Evolutionary conservation across 1,139 yeast genomes (phyloP).

Genomic region (Saccharomycopsis hybrid): DNA sequence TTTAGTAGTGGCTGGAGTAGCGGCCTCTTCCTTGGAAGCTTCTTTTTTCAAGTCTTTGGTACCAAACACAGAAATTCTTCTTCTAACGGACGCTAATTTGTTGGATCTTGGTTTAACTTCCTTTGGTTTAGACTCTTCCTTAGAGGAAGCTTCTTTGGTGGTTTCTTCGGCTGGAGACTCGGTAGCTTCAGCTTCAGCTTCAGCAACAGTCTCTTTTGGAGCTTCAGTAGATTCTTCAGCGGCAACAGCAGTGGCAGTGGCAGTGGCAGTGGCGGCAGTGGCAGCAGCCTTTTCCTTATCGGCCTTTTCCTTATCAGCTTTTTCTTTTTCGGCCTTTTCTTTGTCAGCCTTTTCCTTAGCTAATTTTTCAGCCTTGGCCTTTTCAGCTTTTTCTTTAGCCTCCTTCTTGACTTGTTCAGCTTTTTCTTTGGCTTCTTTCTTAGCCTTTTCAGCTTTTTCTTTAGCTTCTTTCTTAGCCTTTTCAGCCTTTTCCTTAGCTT

Average conservation of each 20-base stretch:
- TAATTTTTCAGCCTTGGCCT: slow-evolving; percentile 3
- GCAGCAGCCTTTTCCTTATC: slow-evolving; percentile 7
- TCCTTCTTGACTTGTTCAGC: slow-evolving; percentile 27
- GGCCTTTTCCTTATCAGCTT: slow-evolving; percentile 6
- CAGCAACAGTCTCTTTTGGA: not conserved
- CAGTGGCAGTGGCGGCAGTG: slow-evolving; percentile 4
- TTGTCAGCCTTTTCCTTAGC: slow-evolving; percentile 10
- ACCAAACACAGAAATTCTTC: slow-evolving; percentile 19
- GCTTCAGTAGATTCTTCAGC: slow-evolving; percentile 9
- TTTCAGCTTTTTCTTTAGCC: slow-evolving; percentile 10
- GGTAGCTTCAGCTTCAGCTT: not conserved
- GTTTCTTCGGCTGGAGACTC: slow-evolving; percentile 8
- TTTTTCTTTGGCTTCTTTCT: slow-evolving; percentile 23
- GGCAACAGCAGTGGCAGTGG: slow-evolving; percentile 1
- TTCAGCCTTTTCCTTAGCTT: slow-evolving; percentile 26
- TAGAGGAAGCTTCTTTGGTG: slow-evolving; percentile 1
- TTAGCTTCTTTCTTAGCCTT: slow-evolving; percentile 26
- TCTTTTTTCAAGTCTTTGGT: slow-evolving; percentile 11
- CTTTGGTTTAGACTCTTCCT: slow-evolving; percentile 4
- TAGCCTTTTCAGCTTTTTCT: slow-evolving; percentile 21
- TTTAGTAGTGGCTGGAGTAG: not conserved
- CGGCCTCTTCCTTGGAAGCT: slow-evolving; percentile 8
- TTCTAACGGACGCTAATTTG: slow-evolving; percentile 13
- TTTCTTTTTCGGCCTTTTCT: slow-evolving; percentile 7
- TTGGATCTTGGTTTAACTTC: slow-evolving; percentile 1